These are phyloP conservation scores for Paramecium sonneborni DNA, from an alignment of 73 alveolate genomes.

Conservation along the genomic window DNA sequence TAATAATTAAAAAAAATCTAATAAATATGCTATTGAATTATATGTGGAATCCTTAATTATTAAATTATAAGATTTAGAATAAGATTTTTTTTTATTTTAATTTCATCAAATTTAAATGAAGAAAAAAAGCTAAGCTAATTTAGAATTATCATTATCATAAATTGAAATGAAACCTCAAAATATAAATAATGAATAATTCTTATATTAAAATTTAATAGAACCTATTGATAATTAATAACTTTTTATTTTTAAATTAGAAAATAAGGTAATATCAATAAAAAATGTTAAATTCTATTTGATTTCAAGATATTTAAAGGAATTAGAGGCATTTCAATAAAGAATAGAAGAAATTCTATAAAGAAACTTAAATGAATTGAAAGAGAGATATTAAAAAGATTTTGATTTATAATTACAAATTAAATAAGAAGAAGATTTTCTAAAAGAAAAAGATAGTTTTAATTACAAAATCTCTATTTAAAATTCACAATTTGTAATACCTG, in stretches of 20 bases:
- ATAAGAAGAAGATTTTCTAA: background rate
- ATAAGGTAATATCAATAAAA: background rate
- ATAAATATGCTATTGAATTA: background rate
- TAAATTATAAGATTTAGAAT: background rate
- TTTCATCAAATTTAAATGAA: background rate
- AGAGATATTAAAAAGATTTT: background rate
- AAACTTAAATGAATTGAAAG: background rate
- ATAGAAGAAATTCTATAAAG: background rate
- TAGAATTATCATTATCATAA: background rate
- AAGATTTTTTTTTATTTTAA: background rate
- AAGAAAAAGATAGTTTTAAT: background rate
- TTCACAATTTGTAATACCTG: background rate
- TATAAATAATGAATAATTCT: background rate
- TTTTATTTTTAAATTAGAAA: background rate
- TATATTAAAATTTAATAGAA: background rate
- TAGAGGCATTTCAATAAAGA: background rate
- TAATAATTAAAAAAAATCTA: background rate
- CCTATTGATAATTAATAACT: background rate
- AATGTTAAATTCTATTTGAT: constrained; percentile 12
- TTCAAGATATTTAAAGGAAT: constrained; percentile 20
- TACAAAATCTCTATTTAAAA: background rate
- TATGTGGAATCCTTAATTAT: background rate
- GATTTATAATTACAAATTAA: background rate
- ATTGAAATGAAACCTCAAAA: background rate
- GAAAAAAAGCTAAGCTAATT: background rate